Evolutionary conservation across 2,329 filamentous ascomycete species (phyloP).

Genomic region (Podosphaera fusca): DNA sequence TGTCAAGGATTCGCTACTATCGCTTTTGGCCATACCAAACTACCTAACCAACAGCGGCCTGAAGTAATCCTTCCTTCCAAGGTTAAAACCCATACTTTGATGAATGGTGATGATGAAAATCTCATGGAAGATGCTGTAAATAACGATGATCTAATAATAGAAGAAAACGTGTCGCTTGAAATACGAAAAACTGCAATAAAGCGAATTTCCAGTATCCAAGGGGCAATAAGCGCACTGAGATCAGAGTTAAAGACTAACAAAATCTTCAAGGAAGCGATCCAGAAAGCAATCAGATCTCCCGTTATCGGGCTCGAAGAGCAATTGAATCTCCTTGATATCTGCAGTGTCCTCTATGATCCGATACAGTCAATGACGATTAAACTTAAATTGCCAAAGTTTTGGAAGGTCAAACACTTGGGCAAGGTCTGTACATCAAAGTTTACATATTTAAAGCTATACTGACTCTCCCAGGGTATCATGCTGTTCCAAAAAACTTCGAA

Average conservation of each 20-base stretch:
- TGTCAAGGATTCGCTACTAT: conserved; percentile 36
- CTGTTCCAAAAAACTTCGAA: conserved; percentile 13
- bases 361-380: conserved; percentile 23
- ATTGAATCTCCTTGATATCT: conserved; percentile 27
- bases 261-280: conserved; percentile 23
- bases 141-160: conserved; percentile 22
- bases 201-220: conserved; percentile 24
- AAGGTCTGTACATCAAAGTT: conserved; percentile 14
- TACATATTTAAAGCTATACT: conserved; percentile 1
- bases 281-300: conserved; percentile 26
- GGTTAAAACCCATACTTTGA: conserved; percentile 3
- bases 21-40: conserved; percentile 35
- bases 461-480: conserved; percentile 11
- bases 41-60: neutral
- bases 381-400: conserved; percentile 24
- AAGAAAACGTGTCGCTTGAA: conserved; percentile 22
- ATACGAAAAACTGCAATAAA: conserved; percentile 24
- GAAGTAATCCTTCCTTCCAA: conserved; percentile 8
- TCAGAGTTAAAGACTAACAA: conserved; percentile 23
- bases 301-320: conserved; percentile 25
- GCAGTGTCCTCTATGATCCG: conserved; percentile 26
- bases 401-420: conserved; percentile 19
- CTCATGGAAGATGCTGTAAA: conserved; percentile 3
- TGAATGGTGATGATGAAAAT: conserved; percentile 3
- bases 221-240: conserved; percentile 25